Conservation (phyloP, 441 rosid species). For the Pelargonium australe region DNA sequence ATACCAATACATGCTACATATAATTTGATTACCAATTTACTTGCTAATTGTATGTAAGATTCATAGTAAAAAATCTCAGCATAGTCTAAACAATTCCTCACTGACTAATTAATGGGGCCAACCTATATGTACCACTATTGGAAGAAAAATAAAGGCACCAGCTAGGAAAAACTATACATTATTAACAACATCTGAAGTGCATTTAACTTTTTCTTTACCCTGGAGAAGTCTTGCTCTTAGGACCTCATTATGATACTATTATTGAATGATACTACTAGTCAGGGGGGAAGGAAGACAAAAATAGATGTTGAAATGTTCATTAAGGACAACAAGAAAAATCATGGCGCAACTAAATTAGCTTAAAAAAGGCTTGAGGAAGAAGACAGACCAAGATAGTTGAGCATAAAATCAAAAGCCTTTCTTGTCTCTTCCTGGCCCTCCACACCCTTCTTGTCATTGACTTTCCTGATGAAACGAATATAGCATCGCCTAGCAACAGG, state of each 20-base stretch:
- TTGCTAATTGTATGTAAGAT: background rate
- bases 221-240: background rate
- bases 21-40: background rate
- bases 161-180: background rate
- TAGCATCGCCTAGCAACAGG: constrained; percentile 67
- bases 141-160: background rate
- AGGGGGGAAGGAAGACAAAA: background rate
- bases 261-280: background rate
- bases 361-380: constrained; percentile 20
- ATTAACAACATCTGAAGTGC: background rate
- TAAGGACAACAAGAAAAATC: constrained; percentile 2
- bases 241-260: background rate
- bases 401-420: constrained; percentile 89
- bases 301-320: background rate
- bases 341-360: background rate
- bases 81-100: no score
- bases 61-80: background rate
- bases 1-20: background rate
- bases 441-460: constrained; percentile 75
- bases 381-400: constrained; percentile 68
- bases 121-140: background rate
- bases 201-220: background rate
- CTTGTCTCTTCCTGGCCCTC: constrained; percentile 94
- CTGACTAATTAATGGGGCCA: background rate
- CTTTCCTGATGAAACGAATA: constrained; percentile 85